Base-by-base conservation (phyloP, 2,329 filamentous ascomycete genomes). In the Whalleya microplaca region DNA sequence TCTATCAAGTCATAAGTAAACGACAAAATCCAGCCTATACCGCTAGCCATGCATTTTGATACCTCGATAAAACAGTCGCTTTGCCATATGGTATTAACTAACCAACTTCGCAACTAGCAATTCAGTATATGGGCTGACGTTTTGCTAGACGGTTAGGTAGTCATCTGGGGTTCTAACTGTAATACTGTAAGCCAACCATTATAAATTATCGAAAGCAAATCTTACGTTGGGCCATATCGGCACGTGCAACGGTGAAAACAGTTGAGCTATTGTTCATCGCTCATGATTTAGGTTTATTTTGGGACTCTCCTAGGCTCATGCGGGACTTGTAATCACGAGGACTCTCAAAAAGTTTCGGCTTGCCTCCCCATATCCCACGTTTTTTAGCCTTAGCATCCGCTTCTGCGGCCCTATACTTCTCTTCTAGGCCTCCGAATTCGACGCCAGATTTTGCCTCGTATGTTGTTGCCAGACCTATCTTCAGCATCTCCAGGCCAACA, bases 381-480 rank as follows among this genome's bases (percentile, higher is more conserved):
- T 83, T 84, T 69, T 81, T 83, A 59, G 70, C 76, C 76, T 86
- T 91, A 2, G 91, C 90, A 71, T 78, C 78, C 45, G 78, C 80
- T 75, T 93, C 87, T 5, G 86, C 86, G 58, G 78, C 80, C 62
- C 84, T 81, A 71, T 94, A 94, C 57, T 80, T 73, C 46, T 78
- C 76, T 66, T 87, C 84, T 53, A 83, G 78, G 0, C 87, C 85
- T 21, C 95, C 95, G 79, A 95, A 99, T 71, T 98, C 95, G 19
- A 85, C 89, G 2, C 94, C 95, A 4, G 81, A 84, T 75, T 96
- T 98, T 23, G 92, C 94, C 76, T 98, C 95, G 72, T 98, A 99
- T 2, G 95, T 89, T 2, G 92, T 96, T 41, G 94, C 95, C 61
- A 96, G 76, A 0, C 95, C 95, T 20, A 78, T 81, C 75, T 86